A percentile compares a stretch with the other conserved stretches of the same genome.
These are phyloP conservation scores for Porcisia hertigi DNA, from an alignment of 208 protist species.

Conservation along the genomic window DNA sequence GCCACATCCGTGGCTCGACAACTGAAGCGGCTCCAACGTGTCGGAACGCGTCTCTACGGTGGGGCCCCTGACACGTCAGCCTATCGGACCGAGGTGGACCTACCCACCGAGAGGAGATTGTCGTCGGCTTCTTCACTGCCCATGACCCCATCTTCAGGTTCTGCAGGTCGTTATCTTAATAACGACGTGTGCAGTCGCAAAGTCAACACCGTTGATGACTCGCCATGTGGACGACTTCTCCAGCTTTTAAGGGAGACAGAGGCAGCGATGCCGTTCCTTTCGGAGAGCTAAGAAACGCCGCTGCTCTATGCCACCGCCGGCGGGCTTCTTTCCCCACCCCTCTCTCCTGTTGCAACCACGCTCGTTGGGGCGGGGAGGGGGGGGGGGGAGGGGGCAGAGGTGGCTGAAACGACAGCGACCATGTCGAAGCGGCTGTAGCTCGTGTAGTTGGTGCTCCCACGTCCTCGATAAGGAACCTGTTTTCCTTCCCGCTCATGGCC, in stretches of 20 bases:
- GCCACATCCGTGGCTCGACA: conserved; percentile 17
- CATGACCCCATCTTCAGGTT: neutral
- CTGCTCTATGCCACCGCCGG: neutral
- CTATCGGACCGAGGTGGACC: neutral
- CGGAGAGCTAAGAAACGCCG: neutral
- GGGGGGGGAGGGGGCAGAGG: neutral
- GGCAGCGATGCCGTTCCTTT: conserved; percentile 12
- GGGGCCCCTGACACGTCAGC: neutral
- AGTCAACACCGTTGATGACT: neutral
- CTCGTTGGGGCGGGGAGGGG: no score
- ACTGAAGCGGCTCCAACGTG: conserved; percentile 24
- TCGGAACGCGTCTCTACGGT: conserved; percentile 14
- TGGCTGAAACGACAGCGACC: neutral
- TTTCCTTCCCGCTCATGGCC: neutral
- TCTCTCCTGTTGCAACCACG: neutral
- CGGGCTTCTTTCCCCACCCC: neutral
- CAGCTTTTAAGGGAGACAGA: conserved; percentile 17
- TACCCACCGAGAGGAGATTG: neutral
- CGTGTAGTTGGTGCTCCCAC: neutral
- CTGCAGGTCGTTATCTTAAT: neutral
- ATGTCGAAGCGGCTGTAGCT: no score
- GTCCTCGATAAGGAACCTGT: neutral
- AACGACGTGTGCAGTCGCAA: neutral
- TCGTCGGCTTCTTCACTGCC: neutral
- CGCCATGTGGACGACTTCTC: conserved; percentile 14